A percentile compares a stretch with the other conserved stretches of the same genome.
Conservation (phyloP, 2,329 filamentous ascomycete genomes). For the Neophaeococcomyces mojaviensis region DNA sequence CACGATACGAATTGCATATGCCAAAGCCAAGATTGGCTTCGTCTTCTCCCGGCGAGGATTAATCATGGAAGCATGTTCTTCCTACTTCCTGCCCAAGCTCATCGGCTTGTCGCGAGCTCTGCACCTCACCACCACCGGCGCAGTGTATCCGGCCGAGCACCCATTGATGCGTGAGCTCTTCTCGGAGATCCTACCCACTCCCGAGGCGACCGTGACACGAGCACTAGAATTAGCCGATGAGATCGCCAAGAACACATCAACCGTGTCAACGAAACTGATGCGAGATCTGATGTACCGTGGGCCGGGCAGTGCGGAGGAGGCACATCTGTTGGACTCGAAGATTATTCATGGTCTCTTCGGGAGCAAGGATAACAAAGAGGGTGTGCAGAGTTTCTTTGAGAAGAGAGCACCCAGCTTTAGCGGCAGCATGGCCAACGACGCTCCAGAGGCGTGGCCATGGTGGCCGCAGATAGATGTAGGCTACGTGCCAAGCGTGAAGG, state of each 20-base stretch:
- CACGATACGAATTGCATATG: constrained; percentile 45
- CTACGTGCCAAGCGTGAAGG: constrained; percentile 1
- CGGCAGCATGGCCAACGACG: constrained; percentile 53
- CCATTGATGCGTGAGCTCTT: constrained; percentile 55
- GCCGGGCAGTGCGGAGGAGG: constrained; percentile 54
- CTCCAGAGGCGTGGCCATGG: constrained; percentile 59
- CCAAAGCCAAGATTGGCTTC: constrained; percentile 60
- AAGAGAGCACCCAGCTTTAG: constrained; percentile 58
- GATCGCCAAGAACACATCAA: constrained; percentile 58
- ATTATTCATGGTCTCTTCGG: constrained; percentile 35
- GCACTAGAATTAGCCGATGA: constrained; percentile 61
- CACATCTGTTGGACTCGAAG: constrained; percentile 58
- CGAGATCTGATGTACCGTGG: constrained; percentile 60
- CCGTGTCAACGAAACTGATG: constrained; percentile 58
- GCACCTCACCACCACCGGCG: constrained; percentile 59
- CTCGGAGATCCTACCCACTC: constrained; percentile 53
- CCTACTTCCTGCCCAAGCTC: constrained; percentile 62
- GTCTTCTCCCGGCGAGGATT: constrained; percentile 62
- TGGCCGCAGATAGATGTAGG: constrained; percentile 51
- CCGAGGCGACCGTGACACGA: constrained; percentile 54
- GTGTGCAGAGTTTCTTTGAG: constrained; percentile 61
- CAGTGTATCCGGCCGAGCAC: constrained; percentile 47
- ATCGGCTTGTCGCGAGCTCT: constrained; percentile 57
- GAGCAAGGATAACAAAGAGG: constrained; percentile 57
- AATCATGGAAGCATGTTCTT: constrained; percentile 61